Evolutionary conservation across 177 flowering plant genomes (phyloP).

Genomic region (Vitis hybrid): DNA sequence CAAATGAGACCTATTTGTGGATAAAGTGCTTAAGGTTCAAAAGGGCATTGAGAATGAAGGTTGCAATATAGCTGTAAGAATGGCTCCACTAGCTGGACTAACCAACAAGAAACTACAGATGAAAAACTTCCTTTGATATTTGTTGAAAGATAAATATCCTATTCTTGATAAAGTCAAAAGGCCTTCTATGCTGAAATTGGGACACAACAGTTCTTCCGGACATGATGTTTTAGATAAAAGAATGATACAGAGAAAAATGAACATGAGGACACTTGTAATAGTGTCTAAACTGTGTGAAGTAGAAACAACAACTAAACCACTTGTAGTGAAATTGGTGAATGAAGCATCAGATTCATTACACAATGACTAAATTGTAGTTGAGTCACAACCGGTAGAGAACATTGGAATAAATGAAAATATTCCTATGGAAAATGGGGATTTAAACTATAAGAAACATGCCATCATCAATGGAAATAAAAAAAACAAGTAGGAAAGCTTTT

Average conservation of each 20-base stretch:
- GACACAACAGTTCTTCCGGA: slow-evolving; percentile 6
- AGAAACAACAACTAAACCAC: slow-evolving; percentile 27
- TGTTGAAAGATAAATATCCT: too few relatives aligned
- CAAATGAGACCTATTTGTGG: too few relatives aligned
- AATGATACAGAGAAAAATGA: slow-evolving; percentile 33
- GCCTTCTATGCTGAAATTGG: too few relatives aligned
- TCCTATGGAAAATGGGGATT: slow-evolving; percentile 31
- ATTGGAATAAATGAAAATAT: slow-evolving; percentile 34
- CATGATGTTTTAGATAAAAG: slow-evolving; percentile 26
- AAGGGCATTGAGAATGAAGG: too few relatives aligned
- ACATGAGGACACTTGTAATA: slow-evolving; percentile 27
- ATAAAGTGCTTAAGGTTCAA: too few relatives aligned
- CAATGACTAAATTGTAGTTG: slow-evolving; percentile 31
- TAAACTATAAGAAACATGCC: slow-evolving; percentile 36
- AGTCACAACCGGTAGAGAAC: slow-evolving; percentile 32
- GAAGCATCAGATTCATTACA: slow-evolving; percentile 17
- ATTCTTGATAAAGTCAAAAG: too few relatives aligned
- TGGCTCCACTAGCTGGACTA: too few relatives aligned
- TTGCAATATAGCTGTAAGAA: too few relatives aligned
- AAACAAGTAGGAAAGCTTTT: slow-evolving; percentile 50
- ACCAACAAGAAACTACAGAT: too few relatives aligned
- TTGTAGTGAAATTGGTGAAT: slow-evolving; percentile 9
- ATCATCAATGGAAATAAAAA: slow-evolving; percentile 46
- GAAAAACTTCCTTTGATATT: too few relatives aligned
- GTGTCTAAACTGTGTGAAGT: slow-evolving; percentile 23